Conservation (phyloP, 164 flowering plant species). For the Umbellularia californica region DNA sequence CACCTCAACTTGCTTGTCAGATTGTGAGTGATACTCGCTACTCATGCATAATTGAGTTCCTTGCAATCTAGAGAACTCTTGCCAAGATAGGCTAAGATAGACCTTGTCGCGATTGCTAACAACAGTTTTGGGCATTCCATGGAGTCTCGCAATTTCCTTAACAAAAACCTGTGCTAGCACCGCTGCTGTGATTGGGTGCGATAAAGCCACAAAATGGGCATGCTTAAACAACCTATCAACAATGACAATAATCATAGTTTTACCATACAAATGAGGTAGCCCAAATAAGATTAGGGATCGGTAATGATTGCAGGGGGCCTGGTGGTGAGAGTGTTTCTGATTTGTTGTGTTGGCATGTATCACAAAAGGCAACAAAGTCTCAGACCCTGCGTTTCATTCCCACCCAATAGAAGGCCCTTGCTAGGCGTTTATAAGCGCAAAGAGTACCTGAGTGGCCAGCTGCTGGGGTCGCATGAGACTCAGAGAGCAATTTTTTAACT, state of each 20-base stretch:
- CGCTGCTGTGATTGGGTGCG: not conserved
- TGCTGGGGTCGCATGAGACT: not conserved
- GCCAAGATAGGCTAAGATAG: not conserved
- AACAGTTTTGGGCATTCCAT: not conserved
- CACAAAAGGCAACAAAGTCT: not conserved
- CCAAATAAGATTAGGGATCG: not conserved
- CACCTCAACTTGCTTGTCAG: not conserved
- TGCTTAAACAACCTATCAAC: not conserved
- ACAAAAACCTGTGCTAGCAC: not conserved
- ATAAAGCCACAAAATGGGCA: not conserved
- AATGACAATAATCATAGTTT: not conserved
- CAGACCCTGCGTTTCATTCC: not conserved
- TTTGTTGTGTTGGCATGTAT: not conserved
- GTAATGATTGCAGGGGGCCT: not conserved
- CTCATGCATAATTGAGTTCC: not conserved
- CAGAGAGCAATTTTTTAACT: not conserved
- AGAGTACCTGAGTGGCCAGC: not conserved
- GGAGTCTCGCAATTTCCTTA: not conserved
- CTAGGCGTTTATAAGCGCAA: not conserved
- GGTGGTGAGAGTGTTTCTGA: not conserved
- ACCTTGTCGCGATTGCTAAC: not conserved
- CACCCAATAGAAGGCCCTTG: not conserved
- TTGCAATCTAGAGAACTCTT: not conserved
- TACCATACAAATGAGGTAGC: not conserved
- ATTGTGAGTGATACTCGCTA: not conserved